phyloP scores from a whole-genome alignment of 2,329 filamentous ascomycete species.

The Microcyclospora tardicrescens region DNA sequence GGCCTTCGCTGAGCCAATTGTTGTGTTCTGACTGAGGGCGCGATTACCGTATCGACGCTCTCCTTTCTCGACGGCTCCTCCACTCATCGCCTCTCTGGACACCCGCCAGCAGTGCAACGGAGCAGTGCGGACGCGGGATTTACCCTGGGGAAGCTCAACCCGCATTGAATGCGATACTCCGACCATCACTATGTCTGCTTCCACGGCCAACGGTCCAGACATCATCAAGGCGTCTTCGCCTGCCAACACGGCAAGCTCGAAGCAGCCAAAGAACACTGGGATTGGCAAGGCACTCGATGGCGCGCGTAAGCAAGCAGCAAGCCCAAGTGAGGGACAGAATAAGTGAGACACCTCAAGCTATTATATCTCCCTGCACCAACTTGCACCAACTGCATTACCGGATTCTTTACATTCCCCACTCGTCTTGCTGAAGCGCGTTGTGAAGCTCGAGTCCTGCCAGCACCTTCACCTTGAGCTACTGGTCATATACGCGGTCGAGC shows the following conservation, averaged over 20 bases:
- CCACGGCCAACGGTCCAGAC: constrained; percentile 18
- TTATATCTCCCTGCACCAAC: background rate
- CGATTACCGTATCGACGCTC: too few relatives aligned
- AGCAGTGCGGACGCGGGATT: too few relatives aligned
- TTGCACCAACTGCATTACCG: background rate
- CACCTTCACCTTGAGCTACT: background rate
- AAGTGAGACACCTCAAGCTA: constrained; percentile 32
- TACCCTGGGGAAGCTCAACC: too few relatives aligned
- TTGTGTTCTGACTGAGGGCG: too few relatives aligned
- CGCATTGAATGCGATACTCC: background rate
- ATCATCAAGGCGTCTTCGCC: constrained; percentile 7
- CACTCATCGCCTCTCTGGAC: too few relatives aligned
- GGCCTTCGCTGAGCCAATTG: too few relatives aligned
- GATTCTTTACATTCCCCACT: background rate
- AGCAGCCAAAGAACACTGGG: constrained; percentile 38
- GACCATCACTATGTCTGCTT: constrained; percentile 16
- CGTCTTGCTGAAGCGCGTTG: background rate
- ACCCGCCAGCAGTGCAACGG: too few relatives aligned
- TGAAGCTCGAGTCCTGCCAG: background rate
- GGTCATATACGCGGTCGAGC: background rate
- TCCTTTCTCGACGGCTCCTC: too few relatives aligned
- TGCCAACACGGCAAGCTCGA: constrained; percentile 6
- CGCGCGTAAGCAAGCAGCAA: constrained; percentile 42
- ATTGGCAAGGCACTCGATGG: constrained; percentile 39
- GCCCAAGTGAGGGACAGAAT: constrained; percentile 41